These are phyloP conservation scores for Naematelia aurantialba DNA, from an alignment of 768 basidiomycete genomes.

Conservation along the genomic window DNA sequence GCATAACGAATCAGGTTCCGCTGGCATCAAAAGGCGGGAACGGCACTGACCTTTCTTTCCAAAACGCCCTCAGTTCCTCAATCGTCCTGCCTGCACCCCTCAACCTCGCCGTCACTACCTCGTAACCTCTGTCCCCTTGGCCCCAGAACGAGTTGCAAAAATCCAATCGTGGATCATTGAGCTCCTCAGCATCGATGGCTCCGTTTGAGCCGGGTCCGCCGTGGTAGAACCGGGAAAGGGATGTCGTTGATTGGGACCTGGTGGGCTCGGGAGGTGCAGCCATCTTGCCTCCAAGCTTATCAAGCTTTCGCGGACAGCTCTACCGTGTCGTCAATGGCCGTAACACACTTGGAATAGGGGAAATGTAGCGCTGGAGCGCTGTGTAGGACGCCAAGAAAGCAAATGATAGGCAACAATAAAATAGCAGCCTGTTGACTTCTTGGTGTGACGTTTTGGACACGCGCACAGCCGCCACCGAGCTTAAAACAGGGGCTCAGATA, in stretches of 20 bases:
- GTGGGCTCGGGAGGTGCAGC: slow-evolving; percentile 30
- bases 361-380: too few relatives aligned
- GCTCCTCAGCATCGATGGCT: slow-evolving; percentile 63
- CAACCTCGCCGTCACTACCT: slow-evolving; percentile 82
- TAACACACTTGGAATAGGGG: not conserved
- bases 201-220: slow-evolving; percentile 15
- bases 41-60: slow-evolving; percentile 83
- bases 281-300: slow-evolving; percentile 10
- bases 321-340: not conserved
- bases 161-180: slow-evolving; percentile 65
- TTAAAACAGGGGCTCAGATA: not conserved
- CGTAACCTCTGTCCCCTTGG: slow-evolving; percentile 75
- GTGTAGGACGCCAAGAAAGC: too few relatives aligned
- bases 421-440: not conserved
- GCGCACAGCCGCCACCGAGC: not conserved
- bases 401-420: not conserved
- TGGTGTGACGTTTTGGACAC: not conserved
- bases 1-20: slow-evolving; percentile 5
- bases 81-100: slow-evolving; percentile 76
- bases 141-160: slow-evolving; percentile 99
- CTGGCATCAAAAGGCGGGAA: not conserved
- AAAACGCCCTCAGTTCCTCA: slow-evolving; percentile 81
- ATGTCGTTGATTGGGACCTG: slow-evolving; percentile 45
- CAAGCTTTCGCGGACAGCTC: not conserved
- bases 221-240: slow-evolving; percentile 44